phyloP scores from a whole-genome alignment of 1,139 yeast species.

The Kodamaea anthophila region DNA sequence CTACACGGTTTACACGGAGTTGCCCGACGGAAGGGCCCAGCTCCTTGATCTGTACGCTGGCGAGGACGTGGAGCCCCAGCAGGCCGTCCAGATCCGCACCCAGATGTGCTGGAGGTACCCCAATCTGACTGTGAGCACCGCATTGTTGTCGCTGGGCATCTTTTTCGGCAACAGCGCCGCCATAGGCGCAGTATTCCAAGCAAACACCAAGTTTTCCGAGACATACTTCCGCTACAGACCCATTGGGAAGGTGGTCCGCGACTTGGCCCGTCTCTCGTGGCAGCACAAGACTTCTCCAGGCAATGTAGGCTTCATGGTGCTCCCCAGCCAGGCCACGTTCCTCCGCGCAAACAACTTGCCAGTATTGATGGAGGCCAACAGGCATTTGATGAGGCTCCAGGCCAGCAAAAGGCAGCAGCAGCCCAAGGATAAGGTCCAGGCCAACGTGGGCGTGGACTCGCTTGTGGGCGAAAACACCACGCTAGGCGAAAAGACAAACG shows the following conservation, averaged over 20 bases:
- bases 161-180: slow-evolving; percentile 60
- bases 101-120: slow-evolving; percentile 91
- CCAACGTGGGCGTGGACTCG: slow-evolving; percentile 86
- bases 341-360: slow-evolving; percentile 72
- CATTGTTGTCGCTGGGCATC: slow-evolving; percentile 68
- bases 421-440: slow-evolving; percentile 55
- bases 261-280: slow-evolving; percentile 90
- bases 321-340: slow-evolving; percentile 64
- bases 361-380: slow-evolving; percentile 87
- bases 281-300: slow-evolving; percentile 57
- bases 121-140: slow-evolving; percentile 66
- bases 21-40: slow-evolving; percentile 42
- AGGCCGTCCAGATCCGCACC: slow-evolving; percentile 70
- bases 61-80: slow-evolving; percentile 59
- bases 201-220: slow-evolving; percentile 30
- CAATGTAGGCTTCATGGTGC: slow-evolving; percentile 55
- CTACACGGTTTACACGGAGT: slow-evolving; percentile 49
- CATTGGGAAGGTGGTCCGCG: slow-evolving; percentile 69
- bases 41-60: slow-evolving; percentile 68
- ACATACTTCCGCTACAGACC: slow-evolving; percentile 41
- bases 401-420: slow-evolving; percentile 33
- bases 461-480: slow-evolving; percentile 54
- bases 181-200: slow-evolving; percentile 35
- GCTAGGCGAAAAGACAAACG: slow-evolving; percentile 74
- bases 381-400: slow-evolving; percentile 59